phyloP scores from a whole-genome alignment of 148 eudicot genomes.

The Limonium bicolor region DNA sequence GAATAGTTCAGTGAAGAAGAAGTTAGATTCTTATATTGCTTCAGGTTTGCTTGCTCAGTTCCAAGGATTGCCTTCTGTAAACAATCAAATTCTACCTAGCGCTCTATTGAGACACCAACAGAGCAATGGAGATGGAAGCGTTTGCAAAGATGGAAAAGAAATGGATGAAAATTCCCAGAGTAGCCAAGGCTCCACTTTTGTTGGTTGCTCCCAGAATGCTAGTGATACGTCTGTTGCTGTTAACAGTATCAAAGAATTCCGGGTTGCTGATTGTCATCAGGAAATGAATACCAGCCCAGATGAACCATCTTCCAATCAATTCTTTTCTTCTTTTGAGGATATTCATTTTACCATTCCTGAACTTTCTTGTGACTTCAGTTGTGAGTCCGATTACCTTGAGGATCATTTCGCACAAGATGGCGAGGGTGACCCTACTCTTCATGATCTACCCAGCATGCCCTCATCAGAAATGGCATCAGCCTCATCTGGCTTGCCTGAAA shows the following conservation, averaged over 20 bases:
- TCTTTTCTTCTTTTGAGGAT: conserved; percentile 23
- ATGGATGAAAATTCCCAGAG: conserved; percentile 58
- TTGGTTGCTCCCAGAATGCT: conserved; percentile 42
- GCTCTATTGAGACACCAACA: conserved; percentile 26
- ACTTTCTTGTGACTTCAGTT: conserved; percentile 30
- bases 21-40: conserved; percentile 64
- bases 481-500: conserved; percentile 27
- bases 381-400: conserved; percentile 22
- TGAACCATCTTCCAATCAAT: conserved; percentile 25
- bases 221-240: conserved; percentile 29
- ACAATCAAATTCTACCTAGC: conserved; percentile 25
- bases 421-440: conserved; percentile 24
- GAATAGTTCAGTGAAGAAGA: conserved; percentile 98
- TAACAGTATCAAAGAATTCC: conserved; percentile 21
- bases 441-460: conserved; percentile 28
- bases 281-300: conserved; percentile 22
- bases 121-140: conserved; percentile 13
- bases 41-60: conserved; percentile 79
- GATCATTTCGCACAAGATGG: conserved; percentile 25
- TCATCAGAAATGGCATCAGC: conserved; percentile 26
- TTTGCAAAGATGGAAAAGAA: conserved; percentile 35
- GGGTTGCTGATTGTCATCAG: conserved; percentile 20
- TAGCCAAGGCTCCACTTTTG: conserved; percentile 45
- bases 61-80: conserved; percentile 42
- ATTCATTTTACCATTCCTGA: conserved; percentile 32